These are phyloP conservation scores for Paecilomyces formosus DNA, from an alignment of 2,329 filamentous ascomycete genomes.

Conservation along the genomic window DNA sequence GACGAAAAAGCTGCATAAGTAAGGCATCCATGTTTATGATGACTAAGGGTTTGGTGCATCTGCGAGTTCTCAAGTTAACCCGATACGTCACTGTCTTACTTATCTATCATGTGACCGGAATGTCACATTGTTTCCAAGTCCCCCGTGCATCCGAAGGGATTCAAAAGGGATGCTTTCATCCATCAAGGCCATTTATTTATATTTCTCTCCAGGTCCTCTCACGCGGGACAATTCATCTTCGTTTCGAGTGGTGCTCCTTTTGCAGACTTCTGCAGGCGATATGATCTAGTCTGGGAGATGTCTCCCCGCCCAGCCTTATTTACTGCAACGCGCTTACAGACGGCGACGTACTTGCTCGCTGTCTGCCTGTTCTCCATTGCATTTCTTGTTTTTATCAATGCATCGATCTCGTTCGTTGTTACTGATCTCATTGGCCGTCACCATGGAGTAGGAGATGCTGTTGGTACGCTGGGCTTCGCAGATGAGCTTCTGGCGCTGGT, in stretches of 20 bases:
- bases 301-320: constrained; percentile 34
- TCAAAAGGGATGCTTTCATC: not conserved
- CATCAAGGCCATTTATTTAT: not conserved
- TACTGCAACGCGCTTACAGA: constrained; percentile 51
- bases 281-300: constrained; percentile 18
- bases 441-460: constrained; percentile 51
- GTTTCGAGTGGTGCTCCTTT: not conserved
- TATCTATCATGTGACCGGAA: not conserved
- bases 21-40: no score
- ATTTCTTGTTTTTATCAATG: constrained; percentile 60
- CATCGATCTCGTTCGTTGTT: constrained; percentile 57
- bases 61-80: no score
- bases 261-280: constrained; percentile 1
- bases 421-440: constrained; percentile 54
- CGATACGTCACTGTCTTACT: not conserved
- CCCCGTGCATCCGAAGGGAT: not conserved
- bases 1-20: no score
- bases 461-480: constrained; percentile 47
- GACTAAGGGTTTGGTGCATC: no score
- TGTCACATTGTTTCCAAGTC: not conserved
- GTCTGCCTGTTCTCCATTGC: constrained; percentile 59
- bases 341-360: constrained; percentile 53
- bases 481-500: constrained; percentile 42
- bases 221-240: not conserved
- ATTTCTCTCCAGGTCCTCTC: not conserved